phyloP scores from a whole-genome alignment of 2,329 filamentous ascomycete species.

The Leptographium radiaticola region DNA sequence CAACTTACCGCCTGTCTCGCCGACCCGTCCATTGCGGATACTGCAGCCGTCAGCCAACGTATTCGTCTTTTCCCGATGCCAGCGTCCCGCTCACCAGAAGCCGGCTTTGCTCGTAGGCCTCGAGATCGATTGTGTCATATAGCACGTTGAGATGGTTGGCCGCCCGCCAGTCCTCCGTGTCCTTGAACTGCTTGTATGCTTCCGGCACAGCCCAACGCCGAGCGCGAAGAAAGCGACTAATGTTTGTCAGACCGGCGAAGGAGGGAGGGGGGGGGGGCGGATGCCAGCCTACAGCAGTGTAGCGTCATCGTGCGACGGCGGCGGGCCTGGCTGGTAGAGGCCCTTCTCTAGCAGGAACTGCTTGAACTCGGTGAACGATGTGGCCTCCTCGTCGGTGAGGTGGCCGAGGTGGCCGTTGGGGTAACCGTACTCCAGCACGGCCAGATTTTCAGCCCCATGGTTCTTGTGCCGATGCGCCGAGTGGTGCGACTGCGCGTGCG shows the following conservation, averaged over 20 bases:
- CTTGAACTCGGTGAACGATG: conserved; percentile 62
- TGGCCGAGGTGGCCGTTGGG: conserved; percentile 72
- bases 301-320: conserved; percentile 58
- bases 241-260: too few species aligned
- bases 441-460: conserved; percentile 2
- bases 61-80: too few species aligned
- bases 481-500: neutral
- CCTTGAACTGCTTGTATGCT: conserved; percentile 71
- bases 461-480: neutral
- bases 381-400: conserved; percentile 54
- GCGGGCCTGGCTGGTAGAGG: conserved; percentile 43
- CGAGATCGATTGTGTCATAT: conserved; percentile 76
- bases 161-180: conserved; percentile 77
- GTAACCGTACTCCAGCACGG: conserved; percentile 34
- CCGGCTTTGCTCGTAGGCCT: conserved; percentile 70
- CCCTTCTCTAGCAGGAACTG: conserved; percentile 48
- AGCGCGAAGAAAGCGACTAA: conserved; percentile 72
- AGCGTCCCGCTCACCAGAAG: conserved; percentile 45
- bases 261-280: neutral
- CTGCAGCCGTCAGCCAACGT: conserved; percentile 25
- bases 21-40: conserved; percentile 94
- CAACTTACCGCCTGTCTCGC: conserved; percentile 49
- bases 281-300: conserved; percentile 47
- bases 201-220: conserved; percentile 68
- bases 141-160: conserved; percentile 66